phyloP scores from a whole-genome alignment of 805 yeast species.

The Metschnikowia amazonensis region DNA sequence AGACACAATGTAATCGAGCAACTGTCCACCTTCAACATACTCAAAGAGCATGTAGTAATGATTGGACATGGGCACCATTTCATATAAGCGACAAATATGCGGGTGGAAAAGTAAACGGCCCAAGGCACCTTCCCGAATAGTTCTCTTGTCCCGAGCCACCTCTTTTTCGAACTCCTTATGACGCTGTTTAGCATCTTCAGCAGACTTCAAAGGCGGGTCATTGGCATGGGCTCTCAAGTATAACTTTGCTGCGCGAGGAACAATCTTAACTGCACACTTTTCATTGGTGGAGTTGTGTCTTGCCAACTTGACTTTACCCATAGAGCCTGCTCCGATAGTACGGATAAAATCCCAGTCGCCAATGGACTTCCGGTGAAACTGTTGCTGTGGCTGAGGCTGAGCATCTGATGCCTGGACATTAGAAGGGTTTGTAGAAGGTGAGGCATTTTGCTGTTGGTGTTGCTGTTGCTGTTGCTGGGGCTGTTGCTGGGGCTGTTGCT shows the following conservation, averaged over 20 bases:
- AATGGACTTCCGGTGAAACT: constrained; percentile 78
- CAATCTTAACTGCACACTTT: constrained; percentile 88
- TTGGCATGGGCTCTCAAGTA: constrained; percentile 69
- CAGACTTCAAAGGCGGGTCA: constrained; percentile 61
- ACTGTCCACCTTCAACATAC: constrained; percentile 94
- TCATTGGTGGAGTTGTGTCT: constrained; percentile 77
- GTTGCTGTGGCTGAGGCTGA: constrained; percentile 28
- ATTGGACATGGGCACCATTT: constrained; percentile 93
- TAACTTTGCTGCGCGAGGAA: constrained; percentile 80
- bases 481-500: too few species aligned
- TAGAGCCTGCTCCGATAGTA: constrained; percentile 96
- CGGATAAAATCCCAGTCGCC: constrained; percentile 97
- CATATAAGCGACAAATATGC: constrained; percentile 84
- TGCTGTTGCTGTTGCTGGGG: too few species aligned
- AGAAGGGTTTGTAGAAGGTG: constrained; percentile 2
- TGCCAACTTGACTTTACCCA: constrained; percentile 98
- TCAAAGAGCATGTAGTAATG: constrained; percentile 97
- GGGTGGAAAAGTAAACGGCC: constrained; percentile 90
- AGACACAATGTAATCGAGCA: constrained; percentile 93
- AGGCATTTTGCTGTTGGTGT: background rate
- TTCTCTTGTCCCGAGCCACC: constrained; percentile 84
- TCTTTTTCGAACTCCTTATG: constrained; percentile 77
- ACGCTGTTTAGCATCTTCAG: constrained; percentile 54
- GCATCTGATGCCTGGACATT: background rate
- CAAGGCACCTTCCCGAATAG: constrained; percentile 91